Evolutionary conservation across 2,329 filamentous ascomycete species (phyloP).

Genomic region (Cladophialophora chaetospira): DNA sequence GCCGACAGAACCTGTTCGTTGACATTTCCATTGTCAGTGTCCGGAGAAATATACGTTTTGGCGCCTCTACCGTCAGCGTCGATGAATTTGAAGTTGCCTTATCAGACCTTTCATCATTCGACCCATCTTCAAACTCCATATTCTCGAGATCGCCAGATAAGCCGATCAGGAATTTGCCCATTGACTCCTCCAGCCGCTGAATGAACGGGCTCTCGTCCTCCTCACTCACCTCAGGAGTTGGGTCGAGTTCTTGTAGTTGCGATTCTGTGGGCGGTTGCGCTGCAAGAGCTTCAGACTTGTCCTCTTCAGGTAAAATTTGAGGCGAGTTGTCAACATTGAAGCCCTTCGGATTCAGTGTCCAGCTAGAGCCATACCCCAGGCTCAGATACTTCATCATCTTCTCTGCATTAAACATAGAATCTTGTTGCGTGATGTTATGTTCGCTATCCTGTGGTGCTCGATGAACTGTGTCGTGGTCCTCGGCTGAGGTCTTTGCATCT

Average conservation of each 20-base stretch:
- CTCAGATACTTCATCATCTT: conserved; percentile 54
- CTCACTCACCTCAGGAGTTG: conserved; percentile 32
- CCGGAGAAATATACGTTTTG: conserved; percentile 39
- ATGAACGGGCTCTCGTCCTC: conserved; percentile 28
- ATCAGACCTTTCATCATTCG: conserved; percentile 33
- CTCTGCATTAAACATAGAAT: conserved; percentile 43
- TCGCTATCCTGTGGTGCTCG: too few relatives aligned
- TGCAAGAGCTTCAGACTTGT: too few relatives aligned
- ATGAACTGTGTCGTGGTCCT: conserved; percentile 6
- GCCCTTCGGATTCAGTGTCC: conserved; percentile 44
- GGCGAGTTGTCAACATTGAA: conserved; percentile 13
- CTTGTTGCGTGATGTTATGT: conserved; percentile 34
- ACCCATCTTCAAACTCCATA: conserved; percentile 40
- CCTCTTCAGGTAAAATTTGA: neutral
- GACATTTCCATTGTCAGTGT: conserved; percentile 40
- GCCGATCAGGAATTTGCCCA: conserved; percentile 47
- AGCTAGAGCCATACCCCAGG: conserved; percentile 52
- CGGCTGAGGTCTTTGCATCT: neutral
- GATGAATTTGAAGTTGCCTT: neutral
- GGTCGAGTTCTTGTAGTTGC: conserved; percentile 28
- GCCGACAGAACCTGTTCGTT: conserved; percentile 14
- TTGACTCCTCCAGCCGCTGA: conserved; percentile 33
- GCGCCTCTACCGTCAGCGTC: conserved; percentile 7
- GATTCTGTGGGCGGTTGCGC: conserved; percentile 4
- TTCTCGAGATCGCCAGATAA: conserved; percentile 46